These are phyloP conservation scores for Kokia cookei DNA, from an alignment of 441 rosid genomes.

Conservation along the genomic window DNA sequence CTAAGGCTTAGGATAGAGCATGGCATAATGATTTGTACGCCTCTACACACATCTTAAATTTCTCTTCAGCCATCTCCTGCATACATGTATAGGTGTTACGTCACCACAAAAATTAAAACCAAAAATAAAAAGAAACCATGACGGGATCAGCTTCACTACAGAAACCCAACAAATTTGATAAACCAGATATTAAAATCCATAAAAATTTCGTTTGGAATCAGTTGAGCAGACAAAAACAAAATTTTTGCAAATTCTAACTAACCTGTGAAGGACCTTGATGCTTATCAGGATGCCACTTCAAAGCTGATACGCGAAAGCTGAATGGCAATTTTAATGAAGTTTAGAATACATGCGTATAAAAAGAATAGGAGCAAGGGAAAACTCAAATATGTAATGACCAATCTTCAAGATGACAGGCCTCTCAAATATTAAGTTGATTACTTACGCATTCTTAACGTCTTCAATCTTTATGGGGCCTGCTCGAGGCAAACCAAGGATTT, in stretches of 20 bases:
- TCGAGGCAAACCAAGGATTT: constrained; percentile 48
- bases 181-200: background rate
- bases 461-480: constrained; percentile 46
- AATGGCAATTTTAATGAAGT: background rate
- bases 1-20: background rate
- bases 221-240: background rate
- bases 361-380: background rate
- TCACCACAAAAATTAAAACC: background rate
- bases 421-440: background rate
- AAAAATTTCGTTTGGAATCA: too few species aligned
- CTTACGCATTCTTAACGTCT: constrained; percentile 72
- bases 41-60: constrained; percentile 49
- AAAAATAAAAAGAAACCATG: background rate
- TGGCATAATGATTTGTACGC: constrained; percentile 60
- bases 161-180: background rate
- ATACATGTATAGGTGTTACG: background rate
- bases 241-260: background rate
- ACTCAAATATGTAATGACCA: background rate
- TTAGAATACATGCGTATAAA: background rate
- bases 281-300: constrained; percentile 95
- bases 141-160: background rate
- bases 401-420: background rate
- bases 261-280: constrained; percentile 77
- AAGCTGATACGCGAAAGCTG: constrained; percentile 66
- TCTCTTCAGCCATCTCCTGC: constrained; percentile 61